Base-by-base conservation (phyloP, 768 basidiomycete genomes). In the Russula abietina region DNA sequence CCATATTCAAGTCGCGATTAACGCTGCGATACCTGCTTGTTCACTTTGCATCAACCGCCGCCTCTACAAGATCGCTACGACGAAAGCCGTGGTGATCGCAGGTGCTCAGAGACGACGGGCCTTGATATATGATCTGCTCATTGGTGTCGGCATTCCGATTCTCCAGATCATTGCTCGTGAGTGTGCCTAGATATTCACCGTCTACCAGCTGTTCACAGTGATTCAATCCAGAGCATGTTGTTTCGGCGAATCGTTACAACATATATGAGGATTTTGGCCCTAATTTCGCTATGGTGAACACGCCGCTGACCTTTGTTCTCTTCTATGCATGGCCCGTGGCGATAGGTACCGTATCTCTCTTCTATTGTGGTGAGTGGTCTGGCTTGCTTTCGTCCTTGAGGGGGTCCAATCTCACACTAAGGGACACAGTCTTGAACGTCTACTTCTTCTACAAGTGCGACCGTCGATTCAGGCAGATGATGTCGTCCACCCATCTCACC, bases 41-140 rank as follows among this genome's bases (percentile, higher is more conserved):
- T 72, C 73, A 6, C 72, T 82, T 6, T 78, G 80, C 64, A 81
- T 83, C 69, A 76, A 75, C 62, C 79, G 80, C 33, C 75, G 79
- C 14, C 72, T 83, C 22, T 81, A 79, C 70, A 73, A 74, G 66
- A 80, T 81, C 38, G 72, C 78, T 3, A 70, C 66, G 16, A 61
- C 73, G 26, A 71, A 68, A 16, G 68, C 73, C 3, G 75, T 76
- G 38, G 71, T 71, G 17, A 59, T 71, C 33, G 74, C 72, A 49
- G 6, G 3, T 2, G 12, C 24, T 3, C 24, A 17, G 14, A 49
- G 12, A 8, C 48, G 48, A 12, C 48, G 48, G 16, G 24, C 26
- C 14, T 9, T 26, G 2, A 49, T 49, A 22, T 10, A 22, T 24
- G 48, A 49, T 26, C 9, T 76, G 10, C 70, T 70, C 0, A 65